phyloP scores from a whole-genome alignment of 2,329 filamentous ascomycete genomes.

The Sarocladiaceae sp. region DNA sequence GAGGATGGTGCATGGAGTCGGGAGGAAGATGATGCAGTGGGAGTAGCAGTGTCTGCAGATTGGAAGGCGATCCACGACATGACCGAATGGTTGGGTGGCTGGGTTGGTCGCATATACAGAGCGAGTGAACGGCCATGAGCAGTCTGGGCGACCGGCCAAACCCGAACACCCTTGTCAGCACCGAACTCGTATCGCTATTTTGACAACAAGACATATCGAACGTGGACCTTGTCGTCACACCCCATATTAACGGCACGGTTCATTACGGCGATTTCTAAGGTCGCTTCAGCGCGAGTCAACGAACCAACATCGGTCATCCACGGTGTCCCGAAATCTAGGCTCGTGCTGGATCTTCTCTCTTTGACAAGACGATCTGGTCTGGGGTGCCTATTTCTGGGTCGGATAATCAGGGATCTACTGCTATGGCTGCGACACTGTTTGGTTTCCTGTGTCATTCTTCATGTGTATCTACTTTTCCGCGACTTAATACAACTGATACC shows the following conservation, averaged over 20 bases:
- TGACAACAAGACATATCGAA: not conserved
- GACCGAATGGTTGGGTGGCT: not conserved
- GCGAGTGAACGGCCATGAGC: not conserved
- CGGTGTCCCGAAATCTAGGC: too few relatives aligned
- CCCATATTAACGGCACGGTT: too few relatives aligned
- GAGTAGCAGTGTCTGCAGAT: not conserved
- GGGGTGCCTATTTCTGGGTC: too few relatives aligned
- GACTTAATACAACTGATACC: constrained; percentile 9
- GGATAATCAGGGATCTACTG: too few relatives aligned
- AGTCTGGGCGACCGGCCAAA: not conserved
- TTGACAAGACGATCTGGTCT: too few relatives aligned
- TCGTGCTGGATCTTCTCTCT: too few relatives aligned
- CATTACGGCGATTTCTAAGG: too few relatives aligned
- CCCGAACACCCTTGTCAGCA: not conserved
- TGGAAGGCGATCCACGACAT: not conserved
- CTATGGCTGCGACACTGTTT: too few relatives aligned
- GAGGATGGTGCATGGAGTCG: constrained; percentile 9
- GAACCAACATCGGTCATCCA: too few relatives aligned
- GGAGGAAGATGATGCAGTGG: constrained; percentile 13
- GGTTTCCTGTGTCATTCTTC: not conserved
- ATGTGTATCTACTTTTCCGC: not conserved
- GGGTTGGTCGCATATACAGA: not conserved
- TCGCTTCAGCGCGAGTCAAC: too few relatives aligned
- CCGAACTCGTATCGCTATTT: not conserved
- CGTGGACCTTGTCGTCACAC: too few relatives aligned